Conservation (phyloP, 2,329 filamentous ascomycete species). For the Cylindrodendrum hubeiense region DNA sequence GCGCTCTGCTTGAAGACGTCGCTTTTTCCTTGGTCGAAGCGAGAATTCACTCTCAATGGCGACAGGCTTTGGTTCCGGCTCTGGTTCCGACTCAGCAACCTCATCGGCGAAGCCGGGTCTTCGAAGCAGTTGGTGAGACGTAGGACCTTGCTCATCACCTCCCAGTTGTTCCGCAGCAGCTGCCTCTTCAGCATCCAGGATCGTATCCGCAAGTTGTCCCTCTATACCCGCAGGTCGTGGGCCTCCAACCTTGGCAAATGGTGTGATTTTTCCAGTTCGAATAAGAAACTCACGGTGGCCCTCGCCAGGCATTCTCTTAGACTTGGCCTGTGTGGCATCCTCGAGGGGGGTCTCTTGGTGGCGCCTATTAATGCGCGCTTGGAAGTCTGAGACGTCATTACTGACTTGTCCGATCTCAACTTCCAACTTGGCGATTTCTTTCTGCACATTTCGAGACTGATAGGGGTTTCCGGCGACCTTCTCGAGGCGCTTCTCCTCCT, state of each 20-base stretch:
- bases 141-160: conserved; percentile 59
- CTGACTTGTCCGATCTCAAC: conserved; percentile 73
- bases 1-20: conserved; percentile 52
- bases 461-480: conserved; percentile 58
- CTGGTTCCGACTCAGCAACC: conserved; percentile 33
- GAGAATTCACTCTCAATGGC: conserved; percentile 67
- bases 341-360: conserved; percentile 65
- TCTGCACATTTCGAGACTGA: conserved; percentile 69
- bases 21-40: conserved; percentile 69
- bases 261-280: conserved; percentile 96
- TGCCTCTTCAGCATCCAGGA: conserved; percentile 86
- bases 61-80: conserved; percentile 33
- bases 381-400: conserved; percentile 83
- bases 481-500: conserved; percentile 60
- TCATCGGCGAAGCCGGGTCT: conserved; percentile 75
- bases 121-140: conserved; percentile 80
- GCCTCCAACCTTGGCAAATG: conserved; percentile 84
- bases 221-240: conserved; percentile 71
- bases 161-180: conserved; percentile 58
- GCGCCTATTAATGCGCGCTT: conserved; percentile 82
- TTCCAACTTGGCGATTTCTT: conserved; percentile 76
- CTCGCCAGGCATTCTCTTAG: conserved; percentile 79
- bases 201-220: conserved; percentile 79
- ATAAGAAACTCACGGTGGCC: conserved; percentile 91
- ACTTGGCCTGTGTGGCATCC: conserved; percentile 59